These are phyloP conservation scores for Colletotrichum spaethianum DNA, from an alignment of 2,329 filamentous ascomycete species.

Conservation along the genomic window DNA sequence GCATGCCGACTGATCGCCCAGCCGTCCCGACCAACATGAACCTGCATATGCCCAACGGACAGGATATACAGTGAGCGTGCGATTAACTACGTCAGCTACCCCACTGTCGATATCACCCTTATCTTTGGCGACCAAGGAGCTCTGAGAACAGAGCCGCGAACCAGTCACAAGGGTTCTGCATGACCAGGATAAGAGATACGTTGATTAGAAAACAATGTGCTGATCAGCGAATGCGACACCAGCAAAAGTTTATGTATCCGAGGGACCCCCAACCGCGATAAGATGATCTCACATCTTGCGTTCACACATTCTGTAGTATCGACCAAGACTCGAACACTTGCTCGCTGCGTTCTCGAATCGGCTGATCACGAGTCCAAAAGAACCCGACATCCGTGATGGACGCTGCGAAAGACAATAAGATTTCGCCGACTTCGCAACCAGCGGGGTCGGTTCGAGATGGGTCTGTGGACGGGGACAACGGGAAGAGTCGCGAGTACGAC, in stretches of 20 bases:
- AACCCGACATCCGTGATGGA: not conserved
- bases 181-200: slow-evolving; percentile 6
- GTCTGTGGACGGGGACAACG: slow-evolving; percentile 1
- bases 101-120: slow-evolving; percentile 4
- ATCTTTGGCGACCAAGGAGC: slow-evolving; percentile 4
- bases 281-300: not conserved
- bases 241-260: slow-evolving; percentile 2
- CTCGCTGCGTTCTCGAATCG: not conserved
- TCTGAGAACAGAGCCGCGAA: not conserved
- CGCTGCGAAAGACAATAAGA: slow-evolving; percentile 17
- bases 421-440: not conserved
- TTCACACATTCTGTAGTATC: not conserved
- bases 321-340: not conserved
- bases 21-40: not conserved
- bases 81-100: not conserved
- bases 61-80: not conserved
- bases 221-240: not conserved
- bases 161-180: not conserved
- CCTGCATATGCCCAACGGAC: not conserved
- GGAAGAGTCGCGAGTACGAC: slow-evolving; percentile 37
- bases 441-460: slow-evolving; percentile 23
- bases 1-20: not conserved
- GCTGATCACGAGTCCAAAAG: not conserved
- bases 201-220: not conserved
- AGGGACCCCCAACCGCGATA: not conserved